These are phyloP conservation scores for Perkinsus chesapeaki DNA, from an alignment of 169 alveolate species.

Conservation along the genomic window DNA sequence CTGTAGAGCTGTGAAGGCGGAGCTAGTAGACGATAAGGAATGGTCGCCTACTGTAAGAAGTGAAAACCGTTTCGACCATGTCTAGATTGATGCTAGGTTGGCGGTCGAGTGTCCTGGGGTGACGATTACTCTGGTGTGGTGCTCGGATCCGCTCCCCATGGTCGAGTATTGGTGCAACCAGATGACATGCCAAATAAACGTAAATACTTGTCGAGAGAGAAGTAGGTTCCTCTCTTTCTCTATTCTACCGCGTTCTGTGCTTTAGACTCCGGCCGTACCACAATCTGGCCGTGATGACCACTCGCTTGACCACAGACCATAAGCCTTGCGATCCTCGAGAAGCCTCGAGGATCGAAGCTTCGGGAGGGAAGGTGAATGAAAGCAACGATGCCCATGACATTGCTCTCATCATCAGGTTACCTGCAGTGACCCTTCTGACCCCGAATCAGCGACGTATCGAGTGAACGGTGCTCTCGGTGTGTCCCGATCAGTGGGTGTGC, in stretches of 20 bases:
- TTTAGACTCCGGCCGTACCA: not conserved
- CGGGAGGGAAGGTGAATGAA: not conserved
- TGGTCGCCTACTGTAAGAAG: not conserved
- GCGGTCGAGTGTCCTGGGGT: not conserved
- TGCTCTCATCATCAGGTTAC: not conserved
- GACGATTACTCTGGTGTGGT: not conserved
- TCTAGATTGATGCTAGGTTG: not conserved
- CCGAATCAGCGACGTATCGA: not conserved
- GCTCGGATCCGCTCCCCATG: not conserved
- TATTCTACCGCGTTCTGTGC: not conserved
- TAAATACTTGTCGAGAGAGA: not conserved
- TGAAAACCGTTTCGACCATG: not conserved
- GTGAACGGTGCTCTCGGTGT: not conserved
- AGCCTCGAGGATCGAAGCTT: not conserved
- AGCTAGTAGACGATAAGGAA: not conserved
- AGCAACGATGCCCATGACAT: too few relatives aligned
- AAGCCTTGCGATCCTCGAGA: not conserved
- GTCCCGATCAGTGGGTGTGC: not conserved
- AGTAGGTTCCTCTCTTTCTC: not conserved
- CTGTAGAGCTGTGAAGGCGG: not conserved
- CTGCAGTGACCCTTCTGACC: not conserved
- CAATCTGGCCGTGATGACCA: not conserved
- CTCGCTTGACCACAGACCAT: not conserved
- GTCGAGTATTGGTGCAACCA: not conserved
- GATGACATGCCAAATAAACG: not conserved